Evolutionary conservation across 2,329 filamentous ascomycete species (phyloP), one percentile per base, ranked within the genome.

Genomic region (Calonectria crousiana): DNA sequence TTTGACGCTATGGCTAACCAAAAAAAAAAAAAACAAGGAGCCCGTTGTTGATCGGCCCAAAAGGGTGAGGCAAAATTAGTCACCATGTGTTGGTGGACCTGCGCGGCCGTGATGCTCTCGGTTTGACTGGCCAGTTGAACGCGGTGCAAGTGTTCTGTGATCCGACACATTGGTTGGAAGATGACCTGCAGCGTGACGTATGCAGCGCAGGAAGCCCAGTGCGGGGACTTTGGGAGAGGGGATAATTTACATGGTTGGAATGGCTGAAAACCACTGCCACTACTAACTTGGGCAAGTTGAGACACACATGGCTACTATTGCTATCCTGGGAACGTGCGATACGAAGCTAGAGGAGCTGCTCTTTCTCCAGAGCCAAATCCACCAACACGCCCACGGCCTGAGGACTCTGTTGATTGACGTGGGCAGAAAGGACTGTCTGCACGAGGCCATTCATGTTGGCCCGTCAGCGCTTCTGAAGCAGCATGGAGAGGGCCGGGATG

Each of bases 291-390:
- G 13, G 11, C 20, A 23, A 60, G n/a, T 18, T 18, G 3, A 3
- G 20, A 60, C 9, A 41, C 34, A 26, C 34, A 60, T 60, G 56
- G 56, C 56, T 41, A 62, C 56, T 41, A 18, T 62, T 30, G 56
- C 56, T 20, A 62, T 62, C 16, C 36, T 62, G 6, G 56, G 56
- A 6, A 62, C 56, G 4, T 62, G 56, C 23, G 56, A 62, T 13
- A 62, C 56, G 9, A 62, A 62, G n/a, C 26, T 62, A 23, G 56
- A 62, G 56, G 56, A 62, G 56, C 56, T 62, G 8, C 34, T 62
- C 56, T 62, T 62, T n/a, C 56, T 62, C 18, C 56, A 34, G 8
- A 38, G 38, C 4, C 34, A 62, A 38, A 62, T 62, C 18, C 34
- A 41, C 6, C 56, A 36, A 23, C 56, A 62, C 14, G 34, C 20